Base-by-base conservation (phyloP, 2,329 filamentous ascomycete species). In the Penicillium brevicompactum region DNA sequence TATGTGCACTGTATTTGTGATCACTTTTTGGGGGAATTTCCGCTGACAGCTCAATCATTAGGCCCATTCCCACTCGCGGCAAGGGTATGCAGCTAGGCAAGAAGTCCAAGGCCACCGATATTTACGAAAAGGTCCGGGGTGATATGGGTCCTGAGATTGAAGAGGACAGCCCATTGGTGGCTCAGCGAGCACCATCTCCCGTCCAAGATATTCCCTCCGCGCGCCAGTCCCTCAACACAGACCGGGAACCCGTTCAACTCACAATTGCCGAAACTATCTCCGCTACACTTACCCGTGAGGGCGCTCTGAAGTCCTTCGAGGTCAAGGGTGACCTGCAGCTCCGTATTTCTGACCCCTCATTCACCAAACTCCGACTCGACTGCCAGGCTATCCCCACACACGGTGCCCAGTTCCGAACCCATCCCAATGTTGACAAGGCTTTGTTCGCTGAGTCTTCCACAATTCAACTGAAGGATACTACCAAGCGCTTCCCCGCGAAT, bases 1-100 rank as follows among this genome's bases (percentile, higher is more conserved):
- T 90, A 81, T 61, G 85, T 71, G 34, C 43, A 14, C 11, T 42
- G 22, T 8, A 38, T n/a, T 8, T 11, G 24, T 27, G 16, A 40
- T 32, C 32, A 16, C 21, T 18, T 24, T 27, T 11, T 14, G 30
- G 27, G 27, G 13, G 45, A 41, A 45, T 57, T 18, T 38, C 56
- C 61, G 46, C 54, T 62, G 42, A 63, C 46, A 85, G 14, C 5
- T 11, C 46, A 81, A 69, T 78, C 83, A 48, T 72, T 85, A 68
- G 85, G 58, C 72, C 77, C 16, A 54, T 79, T 30, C 71, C 90
- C 48, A 84, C 88, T 56, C 91, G 95, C 78, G 92, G 91, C 67
- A 99, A 99, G 81, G 94, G 94, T 65, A 99, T 99, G 95, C 93
- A 97, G 76, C 82, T 99, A 54, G 94, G 94, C 76, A 97, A 97